phyloP scores from a whole-genome alignment of 2,329 filamentous ascomycete species.

The Verticillium longisporum region DNA sequence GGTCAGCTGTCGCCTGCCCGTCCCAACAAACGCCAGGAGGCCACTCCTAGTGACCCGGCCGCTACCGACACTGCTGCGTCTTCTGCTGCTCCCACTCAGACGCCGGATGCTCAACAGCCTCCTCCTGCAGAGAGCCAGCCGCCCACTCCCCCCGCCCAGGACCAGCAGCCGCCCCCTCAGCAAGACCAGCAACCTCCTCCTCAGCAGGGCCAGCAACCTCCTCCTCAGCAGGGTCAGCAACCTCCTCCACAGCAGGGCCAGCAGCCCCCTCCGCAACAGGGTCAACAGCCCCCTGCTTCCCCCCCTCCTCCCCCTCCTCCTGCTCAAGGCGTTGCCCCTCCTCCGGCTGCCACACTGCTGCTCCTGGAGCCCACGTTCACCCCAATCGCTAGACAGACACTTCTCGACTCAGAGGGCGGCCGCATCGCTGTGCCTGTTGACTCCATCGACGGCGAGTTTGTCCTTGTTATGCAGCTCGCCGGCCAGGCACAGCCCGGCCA shows the following conservation, averaged over 20 bases:
- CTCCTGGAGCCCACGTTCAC: constrained; percentile 14
- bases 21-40: constrained; percentile 7
- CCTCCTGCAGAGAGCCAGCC: not conserved
- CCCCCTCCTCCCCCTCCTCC: not conserved
- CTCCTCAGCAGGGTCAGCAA: not conserved
- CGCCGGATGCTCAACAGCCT: not conserved
- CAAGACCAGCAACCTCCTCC: not conserved
- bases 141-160: not conserved
- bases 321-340: not conserved
- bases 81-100: not conserved
- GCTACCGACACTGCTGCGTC: not conserved
- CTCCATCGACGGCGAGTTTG: constrained; percentile 15
- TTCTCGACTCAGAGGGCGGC: constrained; percentile 12
- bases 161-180: not conserved
- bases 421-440: constrained; percentile 13
- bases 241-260: not conserved
- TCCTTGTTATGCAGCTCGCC: constrained; percentile 13
- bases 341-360: constrained; percentile 12
- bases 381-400: constrained; percentile 9
- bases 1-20: constrained; percentile 4
- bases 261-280: not conserved
- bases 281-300: not conserved
- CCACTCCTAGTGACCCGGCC: not conserved
- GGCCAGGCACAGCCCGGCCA: constrained; percentile 4
- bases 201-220: not conserved